A percentile compares a stretch with the other conserved stretches of the same genome.
These are phyloP conservation scores for Fusarium redolens DNA, from an alignment of 2,329 filamentous ascomycete species.

Conservation along the genomic window DNA sequence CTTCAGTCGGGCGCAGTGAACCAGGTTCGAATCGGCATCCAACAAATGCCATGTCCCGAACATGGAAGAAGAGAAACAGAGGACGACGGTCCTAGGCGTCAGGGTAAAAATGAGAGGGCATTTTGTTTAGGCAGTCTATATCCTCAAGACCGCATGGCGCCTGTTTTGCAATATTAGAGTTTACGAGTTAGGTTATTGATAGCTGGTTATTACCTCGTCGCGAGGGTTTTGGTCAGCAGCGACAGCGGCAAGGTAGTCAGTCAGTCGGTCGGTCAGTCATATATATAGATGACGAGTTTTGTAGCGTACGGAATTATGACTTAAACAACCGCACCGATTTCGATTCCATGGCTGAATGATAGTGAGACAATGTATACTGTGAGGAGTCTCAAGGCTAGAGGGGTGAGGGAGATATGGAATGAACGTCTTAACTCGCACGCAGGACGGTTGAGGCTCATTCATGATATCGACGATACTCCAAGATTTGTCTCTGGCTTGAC, in stretches of 20 bases:
- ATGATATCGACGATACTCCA: neutral
- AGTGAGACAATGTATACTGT: neutral
- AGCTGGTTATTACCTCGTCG: neutral
- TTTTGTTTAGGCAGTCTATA: constrained; percentile 41
- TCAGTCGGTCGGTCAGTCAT: neutral
- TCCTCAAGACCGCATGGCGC: constrained; percentile 32
- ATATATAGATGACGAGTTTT: neutral
- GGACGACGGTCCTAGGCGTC: constrained; percentile 30
- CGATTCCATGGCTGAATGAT: neutral
- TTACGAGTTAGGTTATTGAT: constrained; percentile 13
- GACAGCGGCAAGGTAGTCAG: neutral
- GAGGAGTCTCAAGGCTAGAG: neutral
- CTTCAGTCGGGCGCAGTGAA: constrained; percentile 1
- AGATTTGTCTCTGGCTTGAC: neutral
- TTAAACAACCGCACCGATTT: neutral
- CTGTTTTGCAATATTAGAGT: constrained; percentile 38
- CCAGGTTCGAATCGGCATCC: constrained; percentile 12
- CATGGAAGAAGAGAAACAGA: constrained; percentile 27
- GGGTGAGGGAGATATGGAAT: constrained; percentile 18
- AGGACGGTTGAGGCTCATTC: constrained; percentile 2
- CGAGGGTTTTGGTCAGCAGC: neutral
- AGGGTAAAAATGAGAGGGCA: constrained; percentile 32
- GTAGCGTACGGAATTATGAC: constrained; percentile 7
- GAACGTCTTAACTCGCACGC: constrained; percentile 2
- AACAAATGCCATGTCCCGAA: neutral